Conservation (phyloP, 2,329 filamentous ascomycete genomes). For the Aspergillus sp. region DNA sequence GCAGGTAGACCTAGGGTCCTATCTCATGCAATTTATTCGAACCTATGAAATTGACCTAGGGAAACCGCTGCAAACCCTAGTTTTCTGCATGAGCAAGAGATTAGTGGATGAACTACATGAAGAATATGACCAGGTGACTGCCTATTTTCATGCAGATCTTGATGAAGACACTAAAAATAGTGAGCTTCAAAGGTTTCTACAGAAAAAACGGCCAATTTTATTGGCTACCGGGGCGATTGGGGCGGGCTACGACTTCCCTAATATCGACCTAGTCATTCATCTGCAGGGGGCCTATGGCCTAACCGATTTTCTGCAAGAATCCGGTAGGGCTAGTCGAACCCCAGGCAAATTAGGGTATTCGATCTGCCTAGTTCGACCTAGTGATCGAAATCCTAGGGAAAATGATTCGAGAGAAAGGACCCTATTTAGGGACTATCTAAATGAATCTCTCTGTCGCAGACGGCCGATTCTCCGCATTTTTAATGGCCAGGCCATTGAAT, state of each 20-base stretch:
- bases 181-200: background rate
- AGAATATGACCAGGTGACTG: background rate
- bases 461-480: background rate
- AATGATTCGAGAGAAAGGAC: background rate
- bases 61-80: too few relatives aligned
- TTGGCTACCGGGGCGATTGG: background rate
- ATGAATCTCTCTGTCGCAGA: background rate
- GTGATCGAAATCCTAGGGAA: background rate
- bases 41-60: too few relatives aligned
- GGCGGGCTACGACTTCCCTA: background rate
- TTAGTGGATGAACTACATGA: too few relatives aligned
- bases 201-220: background rate
- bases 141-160: background rate
- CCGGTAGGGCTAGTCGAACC: background rate
- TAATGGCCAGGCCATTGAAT: background rate
- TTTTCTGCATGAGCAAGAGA: too few relatives aligned
- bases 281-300: background rate
- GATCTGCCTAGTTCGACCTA: background rate
- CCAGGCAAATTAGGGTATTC: background rate
- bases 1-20: too few relatives aligned
- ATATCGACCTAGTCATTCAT: background rate
- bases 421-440: background rate
- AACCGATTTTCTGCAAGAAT: slow-evolving; percentile 2
- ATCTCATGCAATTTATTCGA: too few relatives aligned
- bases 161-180: background rate